phyloP scores from a whole-genome alignment of 2,329 filamentous ascomycete genomes.

The Penicillium brevicompactum region DNA sequence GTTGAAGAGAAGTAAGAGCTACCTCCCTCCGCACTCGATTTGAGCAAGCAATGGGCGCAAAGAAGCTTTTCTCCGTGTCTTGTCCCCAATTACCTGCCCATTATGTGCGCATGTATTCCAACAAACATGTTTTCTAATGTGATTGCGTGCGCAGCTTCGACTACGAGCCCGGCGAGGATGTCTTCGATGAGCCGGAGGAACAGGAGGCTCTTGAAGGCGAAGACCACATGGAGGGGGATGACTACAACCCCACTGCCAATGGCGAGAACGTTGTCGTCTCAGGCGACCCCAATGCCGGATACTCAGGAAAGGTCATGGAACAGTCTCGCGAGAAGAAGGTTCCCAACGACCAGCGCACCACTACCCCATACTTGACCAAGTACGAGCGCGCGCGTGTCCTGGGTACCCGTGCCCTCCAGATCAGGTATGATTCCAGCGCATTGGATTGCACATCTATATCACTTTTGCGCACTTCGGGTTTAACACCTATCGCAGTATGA shows the following conservation, averaged over 20 bases:
- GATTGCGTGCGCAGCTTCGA: constrained; percentile 41
- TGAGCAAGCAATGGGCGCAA: constrained; percentile 14
- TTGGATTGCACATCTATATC: constrained; percentile 82
- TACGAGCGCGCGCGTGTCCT: constrained; percentile 94
- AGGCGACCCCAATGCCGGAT: constrained; percentile 55
- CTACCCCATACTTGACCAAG: constrained; percentile 99
- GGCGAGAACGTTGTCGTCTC: constrained; percentile 46
- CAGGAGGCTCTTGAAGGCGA: constrained; percentile 58
- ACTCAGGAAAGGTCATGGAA: constrained; percentile 57
- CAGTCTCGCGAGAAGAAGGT: constrained; percentile 79
- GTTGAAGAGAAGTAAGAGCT: constrained; percentile 58
- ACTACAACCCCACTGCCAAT: constrained; percentile 38
- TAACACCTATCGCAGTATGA: constrained; percentile 68
- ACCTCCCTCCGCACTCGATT: constrained; percentile 9
- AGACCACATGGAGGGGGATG: constrained; percentile 54
- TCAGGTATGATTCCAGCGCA: constrained; percentile 68
- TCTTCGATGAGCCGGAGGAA: constrained; percentile 66
- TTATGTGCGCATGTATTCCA: constrained; percentile 1
- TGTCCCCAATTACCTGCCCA: constrained; percentile 7
- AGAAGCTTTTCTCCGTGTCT: constrained; percentile 7
- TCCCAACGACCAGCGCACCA: constrained; percentile 80
- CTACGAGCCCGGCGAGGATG: constrained; percentile 61
- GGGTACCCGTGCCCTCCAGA: constrained; percentile 90
- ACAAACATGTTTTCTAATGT: constrained; percentile 29
- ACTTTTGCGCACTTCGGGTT: constrained; percentile 3